Base-by-base conservation (phyloP, 2,329 filamentous ascomycete genomes). In the Colletotrichum phormii region DNA sequence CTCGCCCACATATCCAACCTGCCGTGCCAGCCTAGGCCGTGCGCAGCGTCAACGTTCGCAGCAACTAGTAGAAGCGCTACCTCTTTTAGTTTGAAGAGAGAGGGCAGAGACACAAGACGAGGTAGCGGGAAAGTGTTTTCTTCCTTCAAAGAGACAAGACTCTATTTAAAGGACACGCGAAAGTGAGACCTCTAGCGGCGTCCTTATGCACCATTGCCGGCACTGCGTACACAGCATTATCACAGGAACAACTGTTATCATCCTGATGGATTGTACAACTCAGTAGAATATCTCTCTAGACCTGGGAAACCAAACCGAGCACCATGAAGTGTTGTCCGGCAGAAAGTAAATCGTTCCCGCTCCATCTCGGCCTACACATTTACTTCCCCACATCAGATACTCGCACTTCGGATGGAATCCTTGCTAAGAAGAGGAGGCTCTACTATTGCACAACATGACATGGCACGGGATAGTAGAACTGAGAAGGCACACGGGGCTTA, bases 401-500 rank as follows among this genome's bases (percentile, higher is more conserved):
- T n/a, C 15, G 42, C 42, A 49, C 42, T n/a, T n/a, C 42, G 42
- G 42, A 49, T n/a, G 18, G 8, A 35, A 51, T 9, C 42, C 26
- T 51, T 24, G 31, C 29, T 51, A 26, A 29, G 26, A 33, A 4
- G 13, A 51, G 46, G 37, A 24, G 11, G n/a, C 18, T 63, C 42
- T 63, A 29, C 24, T 42, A 31, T 49, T 3, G 35, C 37, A 24
- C 15, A 18, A 49, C 42, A 22, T 31, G 37, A 24, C 24, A 61
- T 31, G 7, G 54, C 26, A 9, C 13, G 11, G 11, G 37, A 8
- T 49, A 37, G 42, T 24, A 22, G 18, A 29, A 5, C 26, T 29
- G 26, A 29, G 26, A 42, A 42, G 18, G 57, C 22, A 60, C 33
- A 26, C 31, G 15, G 53, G 22, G 37, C 66, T 69, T 65, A 69